phyloP scores from a whole-genome alignment of 345 rosid genomes.

The Alliaria petiolata region DNA sequence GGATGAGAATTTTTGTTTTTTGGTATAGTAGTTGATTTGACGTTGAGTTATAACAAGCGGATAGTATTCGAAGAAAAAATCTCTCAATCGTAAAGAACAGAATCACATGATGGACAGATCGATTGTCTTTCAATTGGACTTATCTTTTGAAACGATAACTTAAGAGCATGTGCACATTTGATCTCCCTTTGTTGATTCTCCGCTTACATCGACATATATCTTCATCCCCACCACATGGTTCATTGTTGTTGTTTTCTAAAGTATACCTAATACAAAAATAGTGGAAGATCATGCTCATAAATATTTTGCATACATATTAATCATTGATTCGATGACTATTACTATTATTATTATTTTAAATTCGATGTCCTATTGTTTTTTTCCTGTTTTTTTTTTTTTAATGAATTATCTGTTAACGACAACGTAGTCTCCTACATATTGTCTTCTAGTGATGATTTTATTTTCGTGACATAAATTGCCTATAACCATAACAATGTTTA shows the following conservation, averaged over 20 bases:
- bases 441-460: not conserved
- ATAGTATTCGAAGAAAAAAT: not conserved
- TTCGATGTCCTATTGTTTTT: no score
- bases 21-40: not conserved
- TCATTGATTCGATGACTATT: not conserved
- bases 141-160: constrained; percentile 3
- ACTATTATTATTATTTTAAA: not conserved
- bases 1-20: not conserved
- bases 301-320: not conserved
- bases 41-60: not conserved
- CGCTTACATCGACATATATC: constrained; percentile 30
- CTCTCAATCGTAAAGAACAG: not conserved
- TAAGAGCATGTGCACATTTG: constrained; percentile 21
- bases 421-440: not conserved
- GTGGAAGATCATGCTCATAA: not conserved
- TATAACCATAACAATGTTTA: not conserved
- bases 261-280: not conserved
- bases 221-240: constrained; percentile 24
- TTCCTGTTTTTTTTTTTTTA: not conserved
- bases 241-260: not conserved
- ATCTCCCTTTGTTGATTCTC: constrained; percentile 34
- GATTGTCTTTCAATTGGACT: constrained; percentile 4
- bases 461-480: not conserved
- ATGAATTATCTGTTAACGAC: not conserved
- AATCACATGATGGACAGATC: constrained; percentile 26